phyloP scores from a whole-genome alignment of 129 eudicot genomes.

The Escallonia rubra region DNA sequence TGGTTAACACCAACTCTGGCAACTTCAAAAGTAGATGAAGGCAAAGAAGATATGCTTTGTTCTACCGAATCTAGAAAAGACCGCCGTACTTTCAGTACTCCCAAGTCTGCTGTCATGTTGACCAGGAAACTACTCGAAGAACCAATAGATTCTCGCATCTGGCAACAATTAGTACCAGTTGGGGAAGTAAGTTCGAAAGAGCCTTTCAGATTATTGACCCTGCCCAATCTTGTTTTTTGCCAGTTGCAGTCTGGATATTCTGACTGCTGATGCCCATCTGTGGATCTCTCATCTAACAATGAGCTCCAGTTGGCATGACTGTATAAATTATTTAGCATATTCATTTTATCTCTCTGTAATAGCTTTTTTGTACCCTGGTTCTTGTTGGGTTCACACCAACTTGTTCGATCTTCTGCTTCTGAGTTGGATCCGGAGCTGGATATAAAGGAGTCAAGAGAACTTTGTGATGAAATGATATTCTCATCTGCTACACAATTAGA shows the following conservation, averaged over 20 bases:
- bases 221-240: not conserved
- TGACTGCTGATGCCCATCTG: constrained; percentile 21
- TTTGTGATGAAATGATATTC: constrained; percentile 37
- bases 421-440: constrained; percentile 60
- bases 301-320: constrained; percentile 21
- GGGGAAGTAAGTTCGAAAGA: constrained; percentile 11
- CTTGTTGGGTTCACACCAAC: constrained; percentile 17
- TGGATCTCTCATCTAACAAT: constrained; percentile 12
- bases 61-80: constrained; percentile 23
- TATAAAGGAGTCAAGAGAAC: constrained; percentile 40
- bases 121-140: constrained; percentile 23
- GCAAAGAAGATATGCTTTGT: constrained; percentile 33
- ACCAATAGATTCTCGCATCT: constrained; percentile 14
- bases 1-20: constrained; percentile 13
- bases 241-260: constrained; percentile 3
- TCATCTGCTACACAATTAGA: constrained; percentile 27
- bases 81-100: constrained; percentile 7
- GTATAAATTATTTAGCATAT: constrained; percentile 27
- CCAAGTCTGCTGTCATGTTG: constrained; percentile 24
- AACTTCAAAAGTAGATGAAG: constrained; percentile 11
- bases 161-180: constrained; percentile 12
- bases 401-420: constrained; percentile 45
- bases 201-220: constrained; percentile 12
- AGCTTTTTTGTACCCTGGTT: constrained; percentile 14
- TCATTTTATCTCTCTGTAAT: constrained; percentile 23